A percentile compares a stretch with the other conserved stretches of the same genome.
These are phyloP conservation scores for Fusarium liriodendri DNA, from an alignment of 2,329 filamentous ascomycete species.

Conservation along the genomic window DNA sequence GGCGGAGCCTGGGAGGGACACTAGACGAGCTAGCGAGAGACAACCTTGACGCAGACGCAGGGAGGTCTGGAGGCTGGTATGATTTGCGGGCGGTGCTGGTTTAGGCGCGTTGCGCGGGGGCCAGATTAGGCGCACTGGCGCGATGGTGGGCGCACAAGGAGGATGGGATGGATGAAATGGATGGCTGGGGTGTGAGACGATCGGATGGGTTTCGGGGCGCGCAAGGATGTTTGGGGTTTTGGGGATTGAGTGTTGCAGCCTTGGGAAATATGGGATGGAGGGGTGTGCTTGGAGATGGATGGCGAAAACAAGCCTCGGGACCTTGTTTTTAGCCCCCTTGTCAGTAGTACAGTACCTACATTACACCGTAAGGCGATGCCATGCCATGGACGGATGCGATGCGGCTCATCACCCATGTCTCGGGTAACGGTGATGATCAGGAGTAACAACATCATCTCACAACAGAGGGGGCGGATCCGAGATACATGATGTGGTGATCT, in stretches of 20 bases:
- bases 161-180: constrained; percentile 5
- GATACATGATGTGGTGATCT: constrained; percentile 6
- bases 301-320: background rate
- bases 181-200: constrained; percentile 22
- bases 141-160: constrained; percentile 12
- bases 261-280: background rate
- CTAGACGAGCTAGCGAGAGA: background rate
- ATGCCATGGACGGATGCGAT: background rate
- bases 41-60: constrained; percentile 22
- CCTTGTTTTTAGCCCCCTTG: background rate
- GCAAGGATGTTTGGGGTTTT: constrained; percentile 10
- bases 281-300: background rate
- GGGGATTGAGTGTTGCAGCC: background rate
- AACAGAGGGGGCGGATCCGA: background rate
- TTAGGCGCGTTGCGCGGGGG: constrained; percentile 31
- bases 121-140: constrained; percentile 40
- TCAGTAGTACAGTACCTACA: background rate
- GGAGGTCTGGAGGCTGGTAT: constrained; percentile 27
- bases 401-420: constrained; percentile 9
- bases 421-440: constrained; percentile 18
- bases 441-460: constrained; percentile 8
- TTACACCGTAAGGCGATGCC: background rate
- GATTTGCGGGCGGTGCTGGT: constrained; percentile 36
- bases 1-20: background rate
- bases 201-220: constrained; percentile 13